phyloP scores from a whole-genome alignment of 2,329 filamentous ascomycete species.

The Fusarium sp. region DNA sequence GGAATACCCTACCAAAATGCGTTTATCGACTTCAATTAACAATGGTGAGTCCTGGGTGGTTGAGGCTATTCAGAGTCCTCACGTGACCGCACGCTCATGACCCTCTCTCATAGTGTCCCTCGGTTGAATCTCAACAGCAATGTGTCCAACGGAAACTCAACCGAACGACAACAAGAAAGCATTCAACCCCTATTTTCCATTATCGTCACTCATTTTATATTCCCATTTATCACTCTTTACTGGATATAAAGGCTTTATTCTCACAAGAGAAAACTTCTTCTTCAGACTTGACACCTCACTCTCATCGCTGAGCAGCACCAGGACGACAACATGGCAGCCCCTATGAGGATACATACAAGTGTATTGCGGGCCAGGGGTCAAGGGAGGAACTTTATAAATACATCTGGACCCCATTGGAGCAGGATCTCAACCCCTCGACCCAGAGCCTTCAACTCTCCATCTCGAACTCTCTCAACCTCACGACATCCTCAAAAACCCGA shows the following conservation, averaged over 20 bases:
- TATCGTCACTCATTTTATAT: neutral
- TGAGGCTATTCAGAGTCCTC: slow-evolving; percentile 12
- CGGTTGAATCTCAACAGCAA: neutral
- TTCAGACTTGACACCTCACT: neutral
- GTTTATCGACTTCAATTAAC: neutral
- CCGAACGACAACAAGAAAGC: neutral
- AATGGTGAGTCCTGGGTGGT: too few species aligned
- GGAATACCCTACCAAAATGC: neutral
- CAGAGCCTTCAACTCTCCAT: neutral
- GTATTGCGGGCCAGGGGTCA: neutral
- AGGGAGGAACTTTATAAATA: neutral
- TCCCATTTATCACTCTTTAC: neutral
- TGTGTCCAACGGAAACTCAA: neutral
- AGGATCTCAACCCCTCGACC: neutral
- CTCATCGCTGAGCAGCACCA: neutral
- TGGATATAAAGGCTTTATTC: neutral
- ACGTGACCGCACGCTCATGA: slow-evolving; percentile 33
- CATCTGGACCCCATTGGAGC: neutral
- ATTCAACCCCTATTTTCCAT: neutral
- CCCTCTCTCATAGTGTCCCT: slow-evolving; percentile 9
- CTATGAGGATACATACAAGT: slow-evolving; percentile 8
- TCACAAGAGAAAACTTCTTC: neutral
- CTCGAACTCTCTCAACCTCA: slow-evolving; percentile 2
- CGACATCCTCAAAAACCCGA: slow-evolving; percentile 22
- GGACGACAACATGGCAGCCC: slow-evolving; percentile 2